Evolutionary conservation across 2,329 filamentous ascomycete genomes (phyloP), one percentile per base, ranked within the genome.

Genomic region (Microsporum ferrugineum): DNA sequence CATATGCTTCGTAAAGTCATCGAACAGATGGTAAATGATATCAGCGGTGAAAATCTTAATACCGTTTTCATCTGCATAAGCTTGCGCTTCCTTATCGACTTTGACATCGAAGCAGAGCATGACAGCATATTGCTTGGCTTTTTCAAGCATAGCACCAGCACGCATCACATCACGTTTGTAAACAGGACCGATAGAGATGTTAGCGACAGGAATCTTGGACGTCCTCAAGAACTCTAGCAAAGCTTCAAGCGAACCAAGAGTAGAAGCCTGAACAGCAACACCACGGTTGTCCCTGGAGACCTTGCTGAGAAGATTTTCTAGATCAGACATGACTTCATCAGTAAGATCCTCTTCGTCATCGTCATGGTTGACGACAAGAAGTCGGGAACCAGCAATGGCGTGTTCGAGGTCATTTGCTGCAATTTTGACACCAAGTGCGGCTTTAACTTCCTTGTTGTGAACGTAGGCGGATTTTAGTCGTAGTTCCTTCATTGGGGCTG

Each of bases 21-120:
- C 95, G 74, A 99, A 99, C 62, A 99, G 80, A 75, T 99, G 94
- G 76, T 99, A 99, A 71, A 99, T 99, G 69, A 99, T 99, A 75
- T 99, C 92, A 2, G 95, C 94, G 2, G 90, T 95, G 79, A 99
- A 99, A 69, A 99, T 89, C 80, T 95, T 97, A 78, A 99, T 89
- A 58, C 91, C 91, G 64, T 95, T 86, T 61, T 97, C 91, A 17
- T 96, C 90, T 8, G 94, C 94, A 69, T 97, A 95, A 7, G 84
- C 82, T 66, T 88, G 85, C 0, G 94, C 94, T 72, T 99, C 94
- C 76, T 96, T 97, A 78, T 99, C 94, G 14, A 99, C 89, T 79
- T 96, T 97, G 77, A 99, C 94, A 74, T 99, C 95, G 82, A 99
- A 99, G 75, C 94, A 97, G 58, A 99, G 85, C 94, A 99, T 99